Base-by-base conservation (phyloP, 495 filamentous ascomycete genomes). In the Penicillium arizonense region DNA sequence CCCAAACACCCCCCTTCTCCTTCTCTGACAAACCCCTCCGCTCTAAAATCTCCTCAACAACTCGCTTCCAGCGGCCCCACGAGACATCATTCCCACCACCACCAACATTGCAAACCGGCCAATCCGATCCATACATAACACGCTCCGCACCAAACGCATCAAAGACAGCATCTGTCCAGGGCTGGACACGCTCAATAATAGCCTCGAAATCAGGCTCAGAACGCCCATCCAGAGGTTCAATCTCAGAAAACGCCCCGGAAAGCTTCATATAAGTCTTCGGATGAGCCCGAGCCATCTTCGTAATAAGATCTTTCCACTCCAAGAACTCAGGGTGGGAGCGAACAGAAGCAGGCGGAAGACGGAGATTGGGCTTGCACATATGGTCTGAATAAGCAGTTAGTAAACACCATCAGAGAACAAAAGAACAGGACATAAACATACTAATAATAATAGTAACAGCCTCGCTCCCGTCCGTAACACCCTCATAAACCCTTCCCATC, bases 51-150 rank as follows among this genome's bases (percentile, higher is more conserved):
- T 69, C 71, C 52, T 87, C 81, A 4, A 78, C 74, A 0, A 75
- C 50, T 2, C 41, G 49, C 37, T 44, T 59, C 76, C 82, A 85
- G 30, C 68, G 62, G 11, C 58, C 55, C 82, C 82, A 85, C 18
- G 75, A 66, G 5, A 67, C 61, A n/a, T 73, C 66, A 50, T 75
- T 74, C 1, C 74, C 72, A 28, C 81, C 83, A 3, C 85, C 82
- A 3, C 80, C 79, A 16, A 88, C 61, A 55, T 86, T 89, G 70
- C 90, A 93, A 4, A 96, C 87, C 2, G 90, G 91, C 91, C 91
- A 96, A 64, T 96, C 90, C 43, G 85, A 90, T 4, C 86, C 91
- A 67, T 91, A 96, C 85, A 96, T 91, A 49, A 91, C 77, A 42
- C 89, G 73, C n/a, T 73, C 64, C 1, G 86, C 68, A 6, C 85